Conservation (phyloP, 257 asterid genomes). For the Plantago elongata region DNA sequence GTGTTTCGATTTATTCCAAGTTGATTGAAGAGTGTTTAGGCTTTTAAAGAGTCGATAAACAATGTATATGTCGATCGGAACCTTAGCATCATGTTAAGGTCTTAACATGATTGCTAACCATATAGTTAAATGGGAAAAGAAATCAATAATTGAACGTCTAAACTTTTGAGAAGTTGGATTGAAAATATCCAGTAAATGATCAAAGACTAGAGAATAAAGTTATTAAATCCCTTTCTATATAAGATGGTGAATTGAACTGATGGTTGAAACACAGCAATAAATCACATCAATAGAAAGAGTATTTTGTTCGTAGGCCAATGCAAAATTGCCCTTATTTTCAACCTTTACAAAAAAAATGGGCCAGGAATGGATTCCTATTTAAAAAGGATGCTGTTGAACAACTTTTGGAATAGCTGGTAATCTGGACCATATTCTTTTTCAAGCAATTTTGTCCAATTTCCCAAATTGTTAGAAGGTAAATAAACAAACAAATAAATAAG, state of each 20-base stretch:
- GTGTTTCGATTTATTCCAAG: no score
- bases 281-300: conserved; percentile 74
- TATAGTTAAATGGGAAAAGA: no score
- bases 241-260: neutral
- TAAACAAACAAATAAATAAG: neutral
- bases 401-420: conserved; percentile 24
- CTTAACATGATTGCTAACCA: no score
- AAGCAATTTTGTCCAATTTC: conserved; percentile 6
- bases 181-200: neutral
- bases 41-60: no score
- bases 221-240: neutral
- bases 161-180: neutral
- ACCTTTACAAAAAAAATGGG: conserved; percentile 27
- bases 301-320: conserved; percentile 23
- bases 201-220: neutral
- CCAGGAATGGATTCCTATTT: conserved; percentile 19
- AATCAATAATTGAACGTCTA: no score
- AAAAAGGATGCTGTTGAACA: conserved; percentile 23
- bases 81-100: no score
- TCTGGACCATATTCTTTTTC: conserved; percentile 31
- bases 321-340: neutral
- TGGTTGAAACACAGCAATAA: conserved; percentile 45
- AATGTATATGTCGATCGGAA: no score
- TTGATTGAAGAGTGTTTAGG: no score
- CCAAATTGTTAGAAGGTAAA: neutral